phyloP scores from a whole-genome alignment of 208 protist species.

The Vickermania spadyakhi region DNA sequence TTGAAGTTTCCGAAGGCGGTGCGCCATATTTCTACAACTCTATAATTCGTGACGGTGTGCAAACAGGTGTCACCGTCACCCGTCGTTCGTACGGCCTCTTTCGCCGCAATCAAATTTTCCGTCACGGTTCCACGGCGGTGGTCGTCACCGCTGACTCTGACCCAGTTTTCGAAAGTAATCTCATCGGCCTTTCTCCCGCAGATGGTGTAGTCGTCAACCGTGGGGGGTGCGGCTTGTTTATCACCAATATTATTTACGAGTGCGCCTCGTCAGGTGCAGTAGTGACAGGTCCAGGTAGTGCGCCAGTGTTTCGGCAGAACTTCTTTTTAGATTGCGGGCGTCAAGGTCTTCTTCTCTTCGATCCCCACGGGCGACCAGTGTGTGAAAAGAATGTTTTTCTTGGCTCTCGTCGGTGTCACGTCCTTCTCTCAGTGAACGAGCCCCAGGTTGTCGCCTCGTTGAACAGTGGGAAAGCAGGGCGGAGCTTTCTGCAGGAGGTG shows the following conservation, averaged over 20 bases:
- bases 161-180: conserved; percentile 21
- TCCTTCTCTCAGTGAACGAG: conserved; percentile 8
- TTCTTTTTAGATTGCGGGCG: conserved; percentile 15
- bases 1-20: conserved; percentile 18
- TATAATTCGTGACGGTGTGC: conserved; percentile 7
- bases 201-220: conserved; percentile 27
- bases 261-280: conserved; percentile 16
- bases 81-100: conserved; percentile 17
- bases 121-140: conserved; percentile 17
- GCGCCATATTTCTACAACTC: conserved; percentile 13
- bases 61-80: conserved; percentile 13
- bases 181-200: conserved; percentile 15
- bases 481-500: neutral
- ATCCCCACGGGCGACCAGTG: conserved; percentile 13
- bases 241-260: conserved; percentile 15
- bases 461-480: neutral
- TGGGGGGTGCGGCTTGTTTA: conserved; percentile 19
- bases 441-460: neutral
- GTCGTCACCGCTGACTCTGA: conserved; percentile 13
- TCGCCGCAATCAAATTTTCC: conserved; percentile 14
- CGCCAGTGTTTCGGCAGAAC: conserved; percentile 22
- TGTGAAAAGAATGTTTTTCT: conserved; percentile 29
- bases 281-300: conserved; percentile 7
- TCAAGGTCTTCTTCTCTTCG: conserved; percentile 14
- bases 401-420: conserved; percentile 6